phyloP scores from a whole-genome alignment of 805 yeast species.

The Wickerhamiella azymoides region DNA sequence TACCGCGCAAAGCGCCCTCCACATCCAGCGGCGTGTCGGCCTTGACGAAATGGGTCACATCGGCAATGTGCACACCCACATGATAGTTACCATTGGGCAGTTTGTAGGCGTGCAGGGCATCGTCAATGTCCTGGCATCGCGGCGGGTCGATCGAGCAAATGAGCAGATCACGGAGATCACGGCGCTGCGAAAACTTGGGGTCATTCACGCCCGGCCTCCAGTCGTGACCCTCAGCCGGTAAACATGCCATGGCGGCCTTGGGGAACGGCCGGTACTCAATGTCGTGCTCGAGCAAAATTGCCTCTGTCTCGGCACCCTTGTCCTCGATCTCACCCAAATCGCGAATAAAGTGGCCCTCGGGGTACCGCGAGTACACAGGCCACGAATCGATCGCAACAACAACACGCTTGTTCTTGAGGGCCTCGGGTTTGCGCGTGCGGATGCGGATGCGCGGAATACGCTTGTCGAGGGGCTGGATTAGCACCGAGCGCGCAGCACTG shows the following conservation, averaged over 20 bases:
- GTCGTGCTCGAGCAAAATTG: constrained; percentile 82
- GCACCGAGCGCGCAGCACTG: constrained; percentile 61
- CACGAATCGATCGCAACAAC: constrained; percentile 88
- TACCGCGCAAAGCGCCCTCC: constrained; percentile 95
- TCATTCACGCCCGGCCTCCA: constrained; percentile 70
- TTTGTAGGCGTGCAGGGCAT: constrained; percentile 78
- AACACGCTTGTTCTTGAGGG: constrained; percentile 74
- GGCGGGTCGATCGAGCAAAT: constrained; percentile 98
- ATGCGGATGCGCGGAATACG: constrained; percentile 78
- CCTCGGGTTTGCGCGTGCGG: constrained; percentile 72
- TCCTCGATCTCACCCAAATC: constrained; percentile 81
- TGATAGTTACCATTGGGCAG: constrained; percentile 90
- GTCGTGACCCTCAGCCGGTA: constrained; percentile 84
- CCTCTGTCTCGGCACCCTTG: constrained; percentile 92
- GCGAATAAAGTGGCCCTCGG: constrained; percentile 91
- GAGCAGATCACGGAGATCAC: constrained; percentile 73
- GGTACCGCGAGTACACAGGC: constrained; percentile 71
- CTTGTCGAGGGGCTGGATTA: constrained; percentile 80
- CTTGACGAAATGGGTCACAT: constrained; percentile 93
- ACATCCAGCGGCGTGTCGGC: constrained; percentile 82
- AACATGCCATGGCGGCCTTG: constrained; percentile 76
- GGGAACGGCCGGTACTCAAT: constrained; percentile 95
- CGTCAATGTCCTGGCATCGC: constrained; percentile 95
- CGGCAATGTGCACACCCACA: constrained; percentile 98
- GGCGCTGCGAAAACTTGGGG: constrained; percentile 43